Percentiles rank a stretch among this genome's conserved stretches.
phyloP scores from a whole-genome alignment of 768 basidiomycete genomes.

The Cantharellus cinnabarinus region DNA sequence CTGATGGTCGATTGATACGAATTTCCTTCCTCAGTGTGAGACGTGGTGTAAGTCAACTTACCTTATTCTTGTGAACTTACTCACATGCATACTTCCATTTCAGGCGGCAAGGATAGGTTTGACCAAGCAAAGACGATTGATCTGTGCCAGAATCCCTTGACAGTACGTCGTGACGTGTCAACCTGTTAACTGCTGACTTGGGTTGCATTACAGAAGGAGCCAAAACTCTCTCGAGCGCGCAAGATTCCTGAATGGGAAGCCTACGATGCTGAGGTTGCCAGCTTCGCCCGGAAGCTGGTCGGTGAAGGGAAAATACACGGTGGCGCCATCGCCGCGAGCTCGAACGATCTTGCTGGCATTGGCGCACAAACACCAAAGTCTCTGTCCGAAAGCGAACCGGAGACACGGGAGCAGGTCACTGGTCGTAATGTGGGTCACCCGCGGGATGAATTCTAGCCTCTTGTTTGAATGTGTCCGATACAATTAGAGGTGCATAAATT shows the following conservation, averaged over 20 bases:
- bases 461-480: not conserved
- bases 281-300: slow-evolving; percentile 53
- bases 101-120: slow-evolving; percentile 66
- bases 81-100: not conserved
- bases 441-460: not conserved
- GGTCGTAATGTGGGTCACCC: not conserved
- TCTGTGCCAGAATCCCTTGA: slow-evolving; percentile 89
- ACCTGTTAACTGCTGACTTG: not conserved
- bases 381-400: not conserved
- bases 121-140: slow-evolving; percentile 78
- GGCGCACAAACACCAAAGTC: not conserved
- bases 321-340: slow-evolving; percentile 25
- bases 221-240: slow-evolving; percentile 78
- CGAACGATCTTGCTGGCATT: not conserved
- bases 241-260: slow-evolving; percentile 96
- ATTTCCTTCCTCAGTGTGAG: slow-evolving; percentile 46
- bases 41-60: slow-evolving; percentile 66
- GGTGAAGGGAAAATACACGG: slow-evolving; percentile 49
- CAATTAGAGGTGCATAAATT: not conserved
- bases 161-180: slow-evolving; percentile 29
- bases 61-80: not conserved
- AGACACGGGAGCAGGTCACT: not conserved
- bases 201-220: slow-evolving; percentile 57
- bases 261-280: slow-evolving; percentile 80
- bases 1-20: not conserved